A percentile compares a stretch with the other conserved stretches of the same genome.
phyloP scores from a whole-genome alignment of 805 yeast genomes.

The Nakazawaea ishiwadae region DNA sequence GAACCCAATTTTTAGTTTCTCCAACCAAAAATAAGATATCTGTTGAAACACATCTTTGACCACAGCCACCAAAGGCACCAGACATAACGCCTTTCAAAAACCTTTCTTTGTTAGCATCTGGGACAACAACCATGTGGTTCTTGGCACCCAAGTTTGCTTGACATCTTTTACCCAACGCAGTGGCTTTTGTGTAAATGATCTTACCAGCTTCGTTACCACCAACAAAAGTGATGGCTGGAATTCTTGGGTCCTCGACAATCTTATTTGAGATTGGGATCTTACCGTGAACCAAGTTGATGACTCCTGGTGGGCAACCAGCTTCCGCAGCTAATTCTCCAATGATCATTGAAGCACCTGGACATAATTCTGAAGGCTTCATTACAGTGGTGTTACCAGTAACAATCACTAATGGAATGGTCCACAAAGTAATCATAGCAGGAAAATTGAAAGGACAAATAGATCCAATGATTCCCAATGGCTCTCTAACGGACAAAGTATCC shows the following conservation, averaged over 20 bases:
- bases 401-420: constrained; percentile 59
- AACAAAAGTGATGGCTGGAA: constrained; percentile 74
- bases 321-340: constrained; percentile 66
- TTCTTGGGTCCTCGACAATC: constrained; percentile 65
- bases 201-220: constrained; percentile 79
- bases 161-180: constrained; percentile 67
- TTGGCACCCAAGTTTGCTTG: constrained; percentile 80
- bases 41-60: constrained; percentile 81
- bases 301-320: constrained; percentile 77
- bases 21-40: constrained; percentile 75
- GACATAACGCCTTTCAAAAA: constrained; percentile 64
- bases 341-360: constrained; percentile 75
- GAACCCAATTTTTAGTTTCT: constrained; percentile 56
- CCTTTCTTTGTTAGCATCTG: constrained; percentile 65
- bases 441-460: constrained; percentile 79
- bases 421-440: constrained; percentile 79
- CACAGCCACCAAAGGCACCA: constrained; percentile 82
- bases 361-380: constrained; percentile 67
- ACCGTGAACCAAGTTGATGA: constrained; percentile 69
- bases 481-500: constrained; percentile 76
- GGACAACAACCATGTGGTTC: constrained; percentile 69
- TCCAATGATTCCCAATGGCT: constrained; percentile 74
- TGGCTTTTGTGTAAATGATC: constrained; percentile 63
- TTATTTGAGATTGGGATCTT: constrained; percentile 67
- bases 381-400: constrained; percentile 74